Base-by-base conservation (phyloP, 306 rosid species). In the Luffa aegyptiaca region DNA sequence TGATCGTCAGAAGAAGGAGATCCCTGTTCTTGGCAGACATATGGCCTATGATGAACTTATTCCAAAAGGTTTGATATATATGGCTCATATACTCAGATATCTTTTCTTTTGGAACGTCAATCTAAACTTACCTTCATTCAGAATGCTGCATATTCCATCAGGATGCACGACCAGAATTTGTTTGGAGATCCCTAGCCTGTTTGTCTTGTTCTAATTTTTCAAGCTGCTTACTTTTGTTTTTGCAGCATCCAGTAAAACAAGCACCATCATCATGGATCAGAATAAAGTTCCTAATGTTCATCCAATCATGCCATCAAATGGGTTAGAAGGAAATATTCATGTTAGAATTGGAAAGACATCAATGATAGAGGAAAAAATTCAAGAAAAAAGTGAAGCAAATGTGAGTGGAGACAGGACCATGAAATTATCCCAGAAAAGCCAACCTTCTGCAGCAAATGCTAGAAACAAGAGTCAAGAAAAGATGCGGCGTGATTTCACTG, bases 31-130 rank as follows among this genome's bases (percentile, higher is more conserved):
- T 62, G 83, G 75, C 80, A 88, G 88, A 80, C 97, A 94, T 82
- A 80, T 86, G 80, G 97, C 97, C n/a, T 64, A 36, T 79, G 97
- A 94, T 87, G 82, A 88, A 56, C 87, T 94, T 85, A 82, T 79
- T 58, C 95, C 97, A 8, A 91, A 92, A 92, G 98, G 97, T 94
- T 84, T 83, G 80, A 49, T 56, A 78, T 84, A 45, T 80, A 11
- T 41, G 33, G 41, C n/a, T 46, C 58, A 26, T n/a, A 48, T 21
- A 17, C 45, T 46, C n/a, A 8, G 5, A 44, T 71, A 20, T 45
- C 76, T 20, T 45, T 68, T 45, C 76, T 20, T 45, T 68, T 71
- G 10, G 76, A 44, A 71, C 10, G 17, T 7, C 76, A 42, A 71
- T 21, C 56, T 46, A 45, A 71, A 45, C 76, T 6, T 71, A n/a